Evolutionary conservation across 2,329 filamentous ascomycete species (phyloP).

Genomic region (Plenodomus lindquistii): DNA sequence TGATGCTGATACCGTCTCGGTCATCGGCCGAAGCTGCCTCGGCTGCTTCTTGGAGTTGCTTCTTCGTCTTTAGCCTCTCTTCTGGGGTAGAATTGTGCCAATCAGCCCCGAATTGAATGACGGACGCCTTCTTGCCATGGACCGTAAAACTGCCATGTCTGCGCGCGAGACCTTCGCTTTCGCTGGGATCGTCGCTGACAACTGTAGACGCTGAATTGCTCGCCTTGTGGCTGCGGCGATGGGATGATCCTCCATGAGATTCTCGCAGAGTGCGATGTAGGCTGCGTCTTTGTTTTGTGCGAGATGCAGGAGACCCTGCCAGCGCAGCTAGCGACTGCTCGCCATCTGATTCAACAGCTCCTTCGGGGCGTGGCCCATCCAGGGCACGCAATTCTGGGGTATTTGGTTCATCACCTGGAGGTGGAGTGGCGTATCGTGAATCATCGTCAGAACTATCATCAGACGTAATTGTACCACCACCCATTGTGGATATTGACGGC

Average conservation of each 20-base stretch:
- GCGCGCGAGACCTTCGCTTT: slow-evolving; percentile 72
- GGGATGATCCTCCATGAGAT: slow-evolving; percentile 64
- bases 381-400: slow-evolving; percentile 28
- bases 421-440: slow-evolving; percentile 38
- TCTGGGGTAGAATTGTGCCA: slow-evolving; percentile 64
- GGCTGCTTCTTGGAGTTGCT: slow-evolving; percentile 41
- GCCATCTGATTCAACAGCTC: slow-evolving; percentile 33
- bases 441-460: slow-evolving; percentile 35
- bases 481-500: slow-evolving; percentile 39
- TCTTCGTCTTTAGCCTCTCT: slow-evolving; percentile 44
- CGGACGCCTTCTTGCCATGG: slow-evolving; percentile 96
- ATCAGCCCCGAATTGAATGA: slow-evolving; percentile 95
- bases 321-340: slow-evolving; percentile 30
- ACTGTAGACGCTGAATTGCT: slow-evolving; percentile 70
- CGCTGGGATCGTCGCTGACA: slow-evolving; percentile 51
- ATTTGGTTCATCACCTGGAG: slow-evolving; percentile 32
- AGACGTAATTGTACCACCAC: slow-evolving; percentile 24
- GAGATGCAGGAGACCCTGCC: slow-evolving; percentile 55
- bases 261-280: slow-evolving; percentile 89
- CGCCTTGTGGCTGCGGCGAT: slow-evolving; percentile 74
- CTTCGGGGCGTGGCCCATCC: slow-evolving; percentile 30
- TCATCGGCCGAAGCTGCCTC: slow-evolving; percentile 32
- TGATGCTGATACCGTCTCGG: slow-evolving; percentile 26
- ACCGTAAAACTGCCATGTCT: slow-evolving; percentile 90
- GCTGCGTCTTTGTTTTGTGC: slow-evolving; percentile 77